These are phyloP conservation scores for Daldinia loculata DNA, from an alignment of 495 filamentous ascomycete genomes.

Conservation along the genomic window DNA sequence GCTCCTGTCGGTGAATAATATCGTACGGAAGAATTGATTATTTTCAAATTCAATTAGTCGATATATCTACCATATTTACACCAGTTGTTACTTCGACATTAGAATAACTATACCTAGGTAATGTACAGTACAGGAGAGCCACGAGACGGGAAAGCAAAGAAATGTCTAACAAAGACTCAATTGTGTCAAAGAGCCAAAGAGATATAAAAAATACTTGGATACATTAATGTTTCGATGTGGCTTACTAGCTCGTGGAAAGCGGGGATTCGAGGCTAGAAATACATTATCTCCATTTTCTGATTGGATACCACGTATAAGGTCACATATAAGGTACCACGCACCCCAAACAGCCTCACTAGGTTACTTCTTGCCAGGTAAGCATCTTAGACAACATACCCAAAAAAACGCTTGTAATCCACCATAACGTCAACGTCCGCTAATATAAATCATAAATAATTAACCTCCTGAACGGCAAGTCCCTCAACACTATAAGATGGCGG, in stretches of 20 bases:
- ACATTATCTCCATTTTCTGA: constrained; percentile 15
- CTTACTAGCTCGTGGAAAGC: neutral
- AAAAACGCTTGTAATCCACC: constrained; percentile 5
- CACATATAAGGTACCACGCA: constrained; percentile 38
- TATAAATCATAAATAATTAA: neutral
- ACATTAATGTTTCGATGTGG: too few relatives aligned
- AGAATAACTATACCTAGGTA: too few relatives aligned
- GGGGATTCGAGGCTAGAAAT: neutral
- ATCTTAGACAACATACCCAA: constrained; percentile 10
- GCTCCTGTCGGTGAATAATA: too few relatives aligned
- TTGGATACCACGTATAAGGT: constrained; percentile 39
- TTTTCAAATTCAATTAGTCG: too few relatives aligned
- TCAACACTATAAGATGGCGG: constrained; percentile 66
- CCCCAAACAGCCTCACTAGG: constrained; percentile 32
- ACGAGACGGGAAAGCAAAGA: too few relatives aligned
- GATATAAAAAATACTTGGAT: too few relatives aligned
- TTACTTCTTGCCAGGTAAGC: constrained; percentile 31
- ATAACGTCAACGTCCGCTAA: neutral
- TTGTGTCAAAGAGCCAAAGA: too few relatives aligned
- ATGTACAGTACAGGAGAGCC: too few relatives aligned
- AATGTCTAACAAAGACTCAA: too few relatives aligned
- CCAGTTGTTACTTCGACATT: too few relatives aligned
- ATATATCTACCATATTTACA: too few relatives aligned
- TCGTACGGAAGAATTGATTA: too few relatives aligned
- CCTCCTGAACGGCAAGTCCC: neutral